Conservation (phyloP, 345 rosid genomes). For the Laguncularia racemosa region DNA sequence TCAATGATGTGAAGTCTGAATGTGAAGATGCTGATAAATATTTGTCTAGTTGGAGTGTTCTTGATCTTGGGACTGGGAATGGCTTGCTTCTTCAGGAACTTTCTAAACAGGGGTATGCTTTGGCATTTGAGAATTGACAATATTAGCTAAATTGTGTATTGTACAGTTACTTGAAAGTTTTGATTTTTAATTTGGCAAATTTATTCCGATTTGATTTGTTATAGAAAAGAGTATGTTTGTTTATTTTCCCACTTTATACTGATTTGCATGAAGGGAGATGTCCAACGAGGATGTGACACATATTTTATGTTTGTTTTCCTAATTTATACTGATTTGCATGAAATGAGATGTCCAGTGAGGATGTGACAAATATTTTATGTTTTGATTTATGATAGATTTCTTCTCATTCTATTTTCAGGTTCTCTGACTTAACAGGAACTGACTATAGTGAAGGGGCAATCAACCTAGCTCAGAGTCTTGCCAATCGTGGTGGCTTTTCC, state of each 20-base stretch:
- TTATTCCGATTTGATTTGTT: not conserved
- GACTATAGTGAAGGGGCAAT: slow-evolving; percentile 93
- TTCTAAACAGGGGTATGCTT: slow-evolving; percentile 80
- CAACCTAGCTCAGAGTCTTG: slow-evolving; percentile 75
- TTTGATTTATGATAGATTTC: not conserved
- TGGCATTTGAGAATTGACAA: slow-evolving; percentile 17
- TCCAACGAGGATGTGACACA: too few relatives aligned
- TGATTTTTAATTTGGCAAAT: not conserved
- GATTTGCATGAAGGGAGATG: too few relatives aligned
- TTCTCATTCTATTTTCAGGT: slow-evolving; percentile 40
- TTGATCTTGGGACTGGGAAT: slow-evolving; percentile 95
- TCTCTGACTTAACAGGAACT: slow-evolving; percentile 81
- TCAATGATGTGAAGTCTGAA: slow-evolving; percentile 32
- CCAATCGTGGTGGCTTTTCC: slow-evolving; percentile 76
- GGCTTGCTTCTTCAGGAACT: slow-evolving; percentile 95
- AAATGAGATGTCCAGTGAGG: too few relatives aligned
- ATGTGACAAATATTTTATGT: not conserved
- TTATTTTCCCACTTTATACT: too few relatives aligned
- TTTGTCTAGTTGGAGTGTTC: slow-evolving; percentile 82
- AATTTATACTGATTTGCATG: too few relatives aligned
- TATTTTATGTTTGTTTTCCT: not conserved
- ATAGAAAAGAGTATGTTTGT: not conserved
- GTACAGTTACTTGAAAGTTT: not conserved
- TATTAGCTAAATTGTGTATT: not conserved
- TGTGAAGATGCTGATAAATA: slow-evolving; percentile 45